Base-by-base conservation (phyloP, 140 eudicot genomes). In the Flaveria floridana region DNA sequence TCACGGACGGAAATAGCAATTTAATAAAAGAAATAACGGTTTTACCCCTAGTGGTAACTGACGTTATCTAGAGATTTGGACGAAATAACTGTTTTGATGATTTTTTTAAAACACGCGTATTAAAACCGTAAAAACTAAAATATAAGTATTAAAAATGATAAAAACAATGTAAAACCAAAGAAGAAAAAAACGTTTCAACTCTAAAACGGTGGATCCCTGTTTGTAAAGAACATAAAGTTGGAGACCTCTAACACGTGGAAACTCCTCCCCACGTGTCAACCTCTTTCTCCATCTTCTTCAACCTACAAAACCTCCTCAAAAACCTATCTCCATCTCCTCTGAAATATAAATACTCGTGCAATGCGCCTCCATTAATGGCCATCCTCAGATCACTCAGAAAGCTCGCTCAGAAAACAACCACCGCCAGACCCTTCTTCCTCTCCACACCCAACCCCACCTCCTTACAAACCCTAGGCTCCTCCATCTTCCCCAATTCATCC, bases 351-450 rank as follows among this genome's bases (percentile, higher is more conserved):
- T 26, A 25, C 48, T 12, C 13, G 30, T 18, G 51, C 75, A 61
- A 68, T 73, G 58, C 71, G 74, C 76, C 79, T 14, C 57, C 80
- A 16, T 59, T 77, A 82, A 89, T 89, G 97, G 96, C 95, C 70
- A 70, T 87, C 53, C 80, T 80, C 75, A 84, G 88, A 87, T 85
- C 92, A 67, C 72, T 92, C 59, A 76, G 78, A 37, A 30, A 85
- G 53, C 83, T 91, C 66, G 72, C 84, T 56, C 81, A 42, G 53
- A 80, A 61, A 63, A 64, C 72, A 64, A 68, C 87, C 37, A 65
- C 85, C 37, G 3, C 37, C 30, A 68, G 78, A 12, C 77, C 78
- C 59, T 67, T 82, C 75, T 77, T 75, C 81, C 65, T 82, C 59
- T 71, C 78, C 73, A 46, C 85, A 9, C 65, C 76, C 30, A 73